Evolutionary conservation across 2,329 filamentous ascomycete species (phyloP).

Genomic region (Arthrobotrys megalospora): DNA sequence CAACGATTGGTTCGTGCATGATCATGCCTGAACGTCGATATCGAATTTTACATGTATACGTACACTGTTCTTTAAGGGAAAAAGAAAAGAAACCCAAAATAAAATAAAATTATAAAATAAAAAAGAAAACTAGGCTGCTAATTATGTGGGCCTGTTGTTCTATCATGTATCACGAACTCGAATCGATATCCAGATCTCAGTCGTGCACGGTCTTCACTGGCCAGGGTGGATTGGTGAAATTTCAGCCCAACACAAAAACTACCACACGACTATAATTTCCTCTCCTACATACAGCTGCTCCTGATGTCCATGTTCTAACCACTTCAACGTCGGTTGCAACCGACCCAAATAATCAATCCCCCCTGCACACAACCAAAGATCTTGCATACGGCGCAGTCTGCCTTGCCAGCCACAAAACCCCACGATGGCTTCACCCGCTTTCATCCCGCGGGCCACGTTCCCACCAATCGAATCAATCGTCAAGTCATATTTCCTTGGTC

Average conservation of each 20-base stretch:
- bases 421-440: constrained; percentile 66
- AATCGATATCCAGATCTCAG: neutral
- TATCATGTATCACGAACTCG: too few relatives aligned
- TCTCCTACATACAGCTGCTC: neutral
- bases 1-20: neutral
- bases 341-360: neutral
- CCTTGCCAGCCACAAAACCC: constrained; percentile 15
- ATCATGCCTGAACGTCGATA: too few relatives aligned
- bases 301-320: neutral
- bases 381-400: constrained; percentile 12
- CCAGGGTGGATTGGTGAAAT: neutral
- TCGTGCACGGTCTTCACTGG: too few relatives aligned
- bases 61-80: too few relatives aligned
- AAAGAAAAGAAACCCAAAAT: too few relatives aligned
- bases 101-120: too few relatives aligned
- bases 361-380: constrained; percentile 6
- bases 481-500: constrained; percentile 93
- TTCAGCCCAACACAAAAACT: constrained; percentile 26
- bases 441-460: constrained; percentile 82
- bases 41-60: too few relatives aligned
- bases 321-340: neutral
- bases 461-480: constrained; percentile 81
- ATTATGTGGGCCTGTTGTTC: too few relatives aligned
- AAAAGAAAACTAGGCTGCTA: too few relatives aligned
- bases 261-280: constrained; percentile 5